Conservation (phyloP, 164 flowering plant genomes). For the Dillenia turbinata region DNA sequence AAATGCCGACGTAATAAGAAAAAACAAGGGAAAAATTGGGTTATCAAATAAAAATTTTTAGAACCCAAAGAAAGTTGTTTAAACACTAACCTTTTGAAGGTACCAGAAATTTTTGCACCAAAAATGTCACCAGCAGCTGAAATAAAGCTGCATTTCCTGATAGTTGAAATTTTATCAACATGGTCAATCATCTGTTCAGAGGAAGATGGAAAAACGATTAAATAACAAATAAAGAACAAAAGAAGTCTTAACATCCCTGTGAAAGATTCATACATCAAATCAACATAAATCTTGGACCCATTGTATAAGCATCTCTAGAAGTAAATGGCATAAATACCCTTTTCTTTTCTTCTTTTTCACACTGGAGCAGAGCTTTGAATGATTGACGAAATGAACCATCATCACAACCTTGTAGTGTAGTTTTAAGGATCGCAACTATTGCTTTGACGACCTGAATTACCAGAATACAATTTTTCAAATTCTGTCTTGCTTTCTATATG, state of each 20-base stretch:
- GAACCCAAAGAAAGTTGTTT: not conserved
- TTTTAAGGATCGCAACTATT: slow-evolving; percentile 73
- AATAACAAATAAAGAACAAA: not conserved
- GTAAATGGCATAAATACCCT: slow-evolving; percentile 35
- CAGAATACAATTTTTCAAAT: slow-evolving; percentile 11
- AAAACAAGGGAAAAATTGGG: too few species aligned
- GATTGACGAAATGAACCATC: slow-evolving; percentile 73
- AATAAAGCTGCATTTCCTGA: slow-evolving; percentile 68
- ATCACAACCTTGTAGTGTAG: slow-evolving; percentile 74
- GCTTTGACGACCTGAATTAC: slow-evolving; percentile 56
- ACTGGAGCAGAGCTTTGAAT: slow-evolving; percentile 77
- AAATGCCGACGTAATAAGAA: too few species aligned
- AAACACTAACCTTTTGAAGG: slow-evolving; percentile 75
- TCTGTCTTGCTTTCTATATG: not conserved
- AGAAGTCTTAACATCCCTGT: not conserved
- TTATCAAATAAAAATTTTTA: too few species aligned
- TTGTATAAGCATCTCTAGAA: not conserved
- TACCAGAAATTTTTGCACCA: slow-evolving; percentile 84
- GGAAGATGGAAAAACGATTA: not conserved
- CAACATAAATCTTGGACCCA: not conserved
- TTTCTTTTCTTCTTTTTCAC: slow-evolving; percentile 82
- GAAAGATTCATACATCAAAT: not conserved
- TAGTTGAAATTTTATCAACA: slow-evolving; percentile 65
- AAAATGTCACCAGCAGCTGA: slow-evolving; percentile 79
- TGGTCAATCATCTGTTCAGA: slow-evolving; percentile 66